A percentile compares a stretch with the other conserved stretches of the same genome.
These are phyloP conservation scores for Penicillium sp. DNA, from an alignment of 2,329 filamentous ascomycete species.

Conservation along the genomic window DNA sequence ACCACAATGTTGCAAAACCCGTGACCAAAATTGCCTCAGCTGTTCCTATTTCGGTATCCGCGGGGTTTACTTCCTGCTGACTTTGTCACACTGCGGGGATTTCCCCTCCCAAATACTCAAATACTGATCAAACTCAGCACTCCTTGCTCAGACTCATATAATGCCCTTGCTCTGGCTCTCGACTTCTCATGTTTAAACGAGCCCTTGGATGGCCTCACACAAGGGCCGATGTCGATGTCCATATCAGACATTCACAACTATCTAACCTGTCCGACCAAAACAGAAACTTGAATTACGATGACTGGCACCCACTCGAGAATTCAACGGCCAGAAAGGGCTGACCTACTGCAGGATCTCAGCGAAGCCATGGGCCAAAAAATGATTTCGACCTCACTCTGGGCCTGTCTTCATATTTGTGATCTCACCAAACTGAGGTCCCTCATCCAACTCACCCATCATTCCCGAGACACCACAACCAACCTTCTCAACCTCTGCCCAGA, in stretches of 20 bases:
- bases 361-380: not conserved
- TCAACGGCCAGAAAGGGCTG: not conserved
- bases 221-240: not conserved
- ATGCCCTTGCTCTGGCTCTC: not conserved
- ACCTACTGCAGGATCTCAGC: not conserved
- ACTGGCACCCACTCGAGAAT: not conserved
- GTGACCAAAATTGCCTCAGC: too few relatives aligned
- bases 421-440: slow-evolving; percentile 4
- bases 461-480: not conserved
- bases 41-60: too few relatives aligned
- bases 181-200: not conserved
- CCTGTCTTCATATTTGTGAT: slow-evolving; percentile 13
- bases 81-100: too few relatives aligned
- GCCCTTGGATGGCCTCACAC: not conserved
- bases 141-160: not conserved
- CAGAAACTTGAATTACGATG: too few relatives aligned
- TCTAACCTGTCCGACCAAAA: too few relatives aligned
- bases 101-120: too few relatives aligned
- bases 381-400: slow-evolving; percentile 10
- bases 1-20: too few relatives aligned
- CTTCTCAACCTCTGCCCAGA: not conserved
- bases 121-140: too few relatives aligned
- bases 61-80: too few relatives aligned
- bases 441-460: not conserved
- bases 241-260: too few relatives aligned